These are phyloP conservation scores for Amesomyces nigricolor DNA, from an alignment of 2,329 filamentous ascomycete species.

Conservation along the genomic window DNA sequence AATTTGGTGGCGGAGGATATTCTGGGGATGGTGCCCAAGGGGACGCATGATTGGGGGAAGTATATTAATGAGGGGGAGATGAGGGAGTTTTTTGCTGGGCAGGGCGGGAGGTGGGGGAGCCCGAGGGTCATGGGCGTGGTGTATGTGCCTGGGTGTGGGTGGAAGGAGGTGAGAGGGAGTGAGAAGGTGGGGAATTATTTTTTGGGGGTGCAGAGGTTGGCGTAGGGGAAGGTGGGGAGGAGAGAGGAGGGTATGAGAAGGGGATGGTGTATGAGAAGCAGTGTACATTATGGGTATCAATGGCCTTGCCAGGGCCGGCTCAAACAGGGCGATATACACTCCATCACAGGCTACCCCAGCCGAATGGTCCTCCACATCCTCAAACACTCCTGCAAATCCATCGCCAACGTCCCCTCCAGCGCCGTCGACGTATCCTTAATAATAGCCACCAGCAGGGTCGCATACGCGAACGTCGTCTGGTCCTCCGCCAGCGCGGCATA, in stretches of 20 bases:
- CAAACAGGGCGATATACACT: no score
- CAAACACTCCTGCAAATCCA: conserved; percentile 52
- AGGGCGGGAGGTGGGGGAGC: conserved; percentile 47
- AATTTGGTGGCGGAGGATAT: conserved; percentile 89
- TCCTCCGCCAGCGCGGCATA: conserved; percentile 35
- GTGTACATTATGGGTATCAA: not conserved
- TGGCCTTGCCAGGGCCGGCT: no score
- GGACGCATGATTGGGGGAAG: conserved; percentile 94
- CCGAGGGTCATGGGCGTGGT: conserved; percentile 70
- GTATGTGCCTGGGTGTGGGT: conserved; percentile 85
- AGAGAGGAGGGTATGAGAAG: not conserved
- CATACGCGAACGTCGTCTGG: conserved; percentile 41
- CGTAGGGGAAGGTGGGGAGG: not conserved
- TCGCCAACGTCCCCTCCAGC: conserved; percentile 42
- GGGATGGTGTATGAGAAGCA: not conserved
- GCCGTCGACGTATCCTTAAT: conserved; percentile 43
- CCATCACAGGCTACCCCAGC: conserved; percentile 35
- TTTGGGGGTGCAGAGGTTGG: conserved; percentile 63
- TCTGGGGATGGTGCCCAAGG: conserved; percentile 77
- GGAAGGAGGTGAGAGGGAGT: conserved; percentile 74
- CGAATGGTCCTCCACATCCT: conserved; percentile 49
- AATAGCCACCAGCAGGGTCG: conserved; percentile 43
- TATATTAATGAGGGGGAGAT: conserved; percentile 87
- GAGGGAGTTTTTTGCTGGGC: conserved; percentile 47
- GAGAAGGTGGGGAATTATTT: conserved; percentile 95